Percentiles rank a stretch among this genome's conserved stretches.
Conservation (phyloP, 306 rosid species). For the Ziziphus jujuba region DNA sequence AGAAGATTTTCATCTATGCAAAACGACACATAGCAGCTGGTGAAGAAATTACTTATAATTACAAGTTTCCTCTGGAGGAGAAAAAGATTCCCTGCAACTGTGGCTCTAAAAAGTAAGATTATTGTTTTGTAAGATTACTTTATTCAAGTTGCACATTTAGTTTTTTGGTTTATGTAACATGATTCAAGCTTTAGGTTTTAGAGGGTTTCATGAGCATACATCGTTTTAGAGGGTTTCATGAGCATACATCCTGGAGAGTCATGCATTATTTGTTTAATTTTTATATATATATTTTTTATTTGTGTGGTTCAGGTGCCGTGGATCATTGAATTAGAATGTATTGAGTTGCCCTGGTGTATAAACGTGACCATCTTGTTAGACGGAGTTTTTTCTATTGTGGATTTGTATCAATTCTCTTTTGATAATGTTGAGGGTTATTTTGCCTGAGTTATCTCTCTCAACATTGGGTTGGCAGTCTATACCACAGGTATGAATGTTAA, state of each 20-base stretch:
- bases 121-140: background rate
- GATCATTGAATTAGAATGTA: constrained; percentile 76
- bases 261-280: background rate
- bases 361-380: constrained; percentile 8
- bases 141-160: background rate
- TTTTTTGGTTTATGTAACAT: constrained; percentile 15
- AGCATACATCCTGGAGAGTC: constrained; percentile 2
- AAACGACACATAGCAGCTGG: constrained; percentile 88
- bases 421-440: constrained; percentile 19
- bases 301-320: constrained; percentile 67
- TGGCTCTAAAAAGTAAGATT: constrained; percentile 81
- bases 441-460: constrained; percentile 14
- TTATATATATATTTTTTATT: constrained; percentile 5
- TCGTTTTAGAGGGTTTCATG: background rate
- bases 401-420: constrained; percentile 7
- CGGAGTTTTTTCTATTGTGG: constrained; percentile 16
- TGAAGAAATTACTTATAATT: constrained; percentile 92
- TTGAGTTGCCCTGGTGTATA: constrained; percentile 25
- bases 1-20: constrained; percentile 89
- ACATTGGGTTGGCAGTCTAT: constrained; percentile 22
- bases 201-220: background rate
- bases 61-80: constrained; percentile 98
- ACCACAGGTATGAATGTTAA: constrained; percentile 37
- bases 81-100: constrained; percentile 97
- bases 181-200: background rate